Conservation (phyloP, 2,329 filamentous ascomycete genomes). For the Aspergillus pseudonomiae region DNA sequence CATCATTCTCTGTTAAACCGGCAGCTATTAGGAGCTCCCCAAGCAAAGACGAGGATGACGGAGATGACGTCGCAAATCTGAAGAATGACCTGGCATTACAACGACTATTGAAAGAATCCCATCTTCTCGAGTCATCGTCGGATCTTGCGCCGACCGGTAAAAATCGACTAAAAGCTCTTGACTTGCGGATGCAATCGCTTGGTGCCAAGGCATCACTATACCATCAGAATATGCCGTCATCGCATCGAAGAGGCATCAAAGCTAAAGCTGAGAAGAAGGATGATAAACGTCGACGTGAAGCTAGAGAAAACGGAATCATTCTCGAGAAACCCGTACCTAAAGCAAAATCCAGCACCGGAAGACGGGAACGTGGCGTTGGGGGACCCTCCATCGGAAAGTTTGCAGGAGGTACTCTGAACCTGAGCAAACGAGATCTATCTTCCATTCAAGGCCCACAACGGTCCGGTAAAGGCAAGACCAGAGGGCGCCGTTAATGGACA, state of each 20-base stretch:
- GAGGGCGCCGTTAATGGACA: slow-evolving; percentile 30
- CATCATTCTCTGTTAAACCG: slow-evolving; percentile 38
- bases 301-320: slow-evolving; percentile 86
- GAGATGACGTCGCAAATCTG: slow-evolving; percentile 66
- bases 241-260: slow-evolving; percentile 80
- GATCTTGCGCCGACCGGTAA: slow-evolving; percentile 65
- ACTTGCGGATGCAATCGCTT: slow-evolving; percentile 79
- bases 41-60: slow-evolving; percentile 38
- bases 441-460: slow-evolving; percentile 53
- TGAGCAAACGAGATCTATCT: slow-evolving; percentile 77
- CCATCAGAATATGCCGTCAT: slow-evolving; percentile 84
- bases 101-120: slow-evolving; percentile 86
- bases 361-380: slow-evolving; percentile 68
- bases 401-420: slow-evolving; percentile 73
- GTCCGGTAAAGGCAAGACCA: slow-evolving; percentile 21
- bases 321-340: slow-evolving; percentile 64
- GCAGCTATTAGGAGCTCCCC: slow-evolving; percentile 22
- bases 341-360: slow-evolving; percentile 37
- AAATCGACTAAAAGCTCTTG: slow-evolving; percentile 77
- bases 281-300: slow-evolving; percentile 72
- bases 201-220: slow-evolving; percentile 77
- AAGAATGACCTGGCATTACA: slow-evolving; percentile 93
- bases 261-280: slow-evolving; percentile 69
- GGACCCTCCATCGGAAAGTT: slow-evolving; percentile 80
- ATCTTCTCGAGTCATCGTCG: slow-evolving; percentile 70